Conservation (phyloP, 192 early-diverging fungal genomes). For the Lobosporangium transversale region DNA sequence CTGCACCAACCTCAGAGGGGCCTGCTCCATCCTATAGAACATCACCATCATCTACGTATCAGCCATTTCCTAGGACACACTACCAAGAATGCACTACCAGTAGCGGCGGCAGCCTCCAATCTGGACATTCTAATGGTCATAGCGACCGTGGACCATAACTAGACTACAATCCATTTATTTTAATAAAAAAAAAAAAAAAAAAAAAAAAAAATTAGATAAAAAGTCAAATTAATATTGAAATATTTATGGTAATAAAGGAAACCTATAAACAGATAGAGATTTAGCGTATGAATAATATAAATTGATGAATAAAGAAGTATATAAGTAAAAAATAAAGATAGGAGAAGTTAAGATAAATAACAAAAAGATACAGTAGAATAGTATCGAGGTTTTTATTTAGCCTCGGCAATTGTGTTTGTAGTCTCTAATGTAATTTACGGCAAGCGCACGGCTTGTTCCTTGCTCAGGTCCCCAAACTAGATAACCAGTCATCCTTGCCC, state of each 20-base stretch:
- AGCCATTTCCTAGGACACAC: constrained; percentile 11
- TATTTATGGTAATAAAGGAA: too few relatives aligned
- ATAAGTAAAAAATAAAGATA: too few relatives aligned
- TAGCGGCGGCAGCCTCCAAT: constrained; percentile 4
- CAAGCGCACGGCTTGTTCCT: constrained; percentile 54
- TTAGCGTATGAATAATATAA: too few relatives aligned
- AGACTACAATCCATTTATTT: not conserved
- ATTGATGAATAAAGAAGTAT: too few relatives aligned
- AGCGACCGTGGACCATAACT: constrained; percentile 5
- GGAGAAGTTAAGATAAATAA: not conserved
- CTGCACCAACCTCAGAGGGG: constrained; percentile 10
- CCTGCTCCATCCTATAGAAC: constrained; percentile 3
- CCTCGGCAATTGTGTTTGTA: constrained; percentile 38
- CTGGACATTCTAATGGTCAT: constrained; percentile 9
- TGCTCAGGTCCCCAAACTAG: constrained; percentile 61
- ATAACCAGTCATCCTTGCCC: constrained; percentile 58
- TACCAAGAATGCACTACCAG: constrained; percentile 17
- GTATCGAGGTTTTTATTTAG: constrained; percentile 23
- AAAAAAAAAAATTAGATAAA: not conserved
- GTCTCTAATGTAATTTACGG: constrained; percentile 54
- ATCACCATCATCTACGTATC: constrained; percentile 13
- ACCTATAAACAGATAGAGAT: too few relatives aligned
- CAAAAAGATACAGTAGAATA: not conserved
- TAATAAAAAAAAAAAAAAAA: constrained; percentile 1
- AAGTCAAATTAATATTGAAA: not conserved